Evolutionary conservation across 331 rosid genomes (phyloP).

Genomic region (Erythrophleum ivorense): DNA sequence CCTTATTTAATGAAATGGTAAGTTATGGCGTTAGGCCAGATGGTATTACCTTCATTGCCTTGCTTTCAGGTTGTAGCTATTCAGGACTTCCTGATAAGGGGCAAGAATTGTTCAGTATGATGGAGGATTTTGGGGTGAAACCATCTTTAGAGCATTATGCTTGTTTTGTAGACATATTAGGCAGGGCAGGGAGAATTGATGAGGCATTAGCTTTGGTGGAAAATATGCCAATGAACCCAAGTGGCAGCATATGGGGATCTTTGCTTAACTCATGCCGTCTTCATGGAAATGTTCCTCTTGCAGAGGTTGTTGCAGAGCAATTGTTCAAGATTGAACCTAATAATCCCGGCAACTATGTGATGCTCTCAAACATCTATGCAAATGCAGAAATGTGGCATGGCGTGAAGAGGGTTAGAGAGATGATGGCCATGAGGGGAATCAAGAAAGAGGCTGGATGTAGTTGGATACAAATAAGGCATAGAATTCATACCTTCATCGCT

Average conservation of each 20-base stretch:
- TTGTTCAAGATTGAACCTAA: conserved; percentile 59
- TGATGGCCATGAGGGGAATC: conserved; percentile 57
- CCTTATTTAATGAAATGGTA: conserved; percentile 54
- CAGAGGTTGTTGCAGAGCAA: conserved; percentile 45
- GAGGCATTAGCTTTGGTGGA: conserved; percentile 52
- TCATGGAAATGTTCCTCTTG: conserved; percentile 54
- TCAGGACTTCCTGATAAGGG: conserved; percentile 56
- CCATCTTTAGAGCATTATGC: conserved; percentile 67
- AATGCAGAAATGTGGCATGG: conserved; percentile 59
- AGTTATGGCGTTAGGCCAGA: conserved; percentile 51
- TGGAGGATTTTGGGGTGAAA: conserved; percentile 50
- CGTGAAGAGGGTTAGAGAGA: conserved; percentile 58
- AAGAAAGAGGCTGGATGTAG: conserved; percentile 68
- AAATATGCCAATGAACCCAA: conserved; percentile 63
- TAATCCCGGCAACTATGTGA: conserved; percentile 69
- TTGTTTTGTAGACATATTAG: conserved; percentile 64
- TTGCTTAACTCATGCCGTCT: conserved; percentile 64
- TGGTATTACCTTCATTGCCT: conserved; percentile 55
- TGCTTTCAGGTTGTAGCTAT: conserved; percentile 72
- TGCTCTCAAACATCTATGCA: conserved; percentile 70
- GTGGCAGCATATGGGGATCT: conserved; percentile 68
- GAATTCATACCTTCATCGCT: conserved; percentile 58
- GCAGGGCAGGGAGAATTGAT: conserved; percentile 56
- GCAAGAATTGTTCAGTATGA: conserved; percentile 45
- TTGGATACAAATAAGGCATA: conserved; percentile 56